phyloP scores from a whole-genome alignment of 2,329 filamentous ascomycete species.

The Aspergillus sp. region DNA sequence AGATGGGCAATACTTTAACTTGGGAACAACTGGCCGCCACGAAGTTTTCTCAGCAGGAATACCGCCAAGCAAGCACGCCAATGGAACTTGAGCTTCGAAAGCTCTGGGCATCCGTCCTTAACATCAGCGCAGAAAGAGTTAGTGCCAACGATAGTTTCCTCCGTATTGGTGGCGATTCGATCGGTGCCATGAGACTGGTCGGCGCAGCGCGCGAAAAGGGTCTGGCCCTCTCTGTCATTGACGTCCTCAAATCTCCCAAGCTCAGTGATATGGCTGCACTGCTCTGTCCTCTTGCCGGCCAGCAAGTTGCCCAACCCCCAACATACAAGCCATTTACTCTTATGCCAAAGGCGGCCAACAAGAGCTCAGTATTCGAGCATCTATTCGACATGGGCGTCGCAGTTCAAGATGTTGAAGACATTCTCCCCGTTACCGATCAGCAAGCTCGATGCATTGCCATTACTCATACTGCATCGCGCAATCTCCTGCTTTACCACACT shows the following conservation, averaged over 20 bases:
- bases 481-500: no score
- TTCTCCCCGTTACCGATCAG: no score
- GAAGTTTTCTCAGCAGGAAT: not conserved
- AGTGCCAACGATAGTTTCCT: slow-evolving; percentile 10
- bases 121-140: slow-evolving; percentile 1
- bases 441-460: no score
- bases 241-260: slow-evolving; percentile 18
- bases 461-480: no score
- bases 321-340: no score
- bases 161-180: slow-evolving; percentile 8
- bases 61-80: slow-evolving; percentile 29
- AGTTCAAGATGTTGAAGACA: no score
- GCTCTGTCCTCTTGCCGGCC: no score
- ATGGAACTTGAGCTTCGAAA: slow-evolving; percentile 5
- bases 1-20: not conserved
- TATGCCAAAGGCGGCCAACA: no score
- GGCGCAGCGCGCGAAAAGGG: slow-evolving; percentile 5
- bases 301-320: no score
- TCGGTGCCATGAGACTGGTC: slow-evolving; percentile 7
- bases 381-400: no score
- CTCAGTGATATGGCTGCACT: slow-evolving; percentile 6
- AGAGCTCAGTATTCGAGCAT: no score
- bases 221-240: slow-evolving; percentile 1
- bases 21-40: slow-evolving; percentile 1
- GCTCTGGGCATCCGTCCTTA: slow-evolving; percentile 4